Evolutionary conservation across 768 basidiomycete species (phyloP), one percentile per base, ranked within the genome.

Genomic region (Calvatia gigantea): DNA sequence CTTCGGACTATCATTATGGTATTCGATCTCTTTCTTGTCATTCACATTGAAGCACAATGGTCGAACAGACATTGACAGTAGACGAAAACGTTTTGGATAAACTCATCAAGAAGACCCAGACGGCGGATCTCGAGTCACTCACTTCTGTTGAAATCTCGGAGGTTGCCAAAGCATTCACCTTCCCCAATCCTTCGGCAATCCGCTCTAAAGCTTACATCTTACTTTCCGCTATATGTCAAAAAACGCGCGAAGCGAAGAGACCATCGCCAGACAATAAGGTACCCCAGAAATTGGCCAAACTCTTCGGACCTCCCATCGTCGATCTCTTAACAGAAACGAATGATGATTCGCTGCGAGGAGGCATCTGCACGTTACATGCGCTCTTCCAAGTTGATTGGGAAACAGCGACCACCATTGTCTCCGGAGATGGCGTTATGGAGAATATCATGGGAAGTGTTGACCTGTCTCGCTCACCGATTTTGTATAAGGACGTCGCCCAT

Each of bases 351-450:
- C 68, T 84, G 25, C 70, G 86, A 15, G 69, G 73, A 12, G 85
- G 83, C 9, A 69, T 88, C 35, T 78, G 83, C 1, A 86, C 92
- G 66, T 75, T 94, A 46, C 74, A 79, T n/a, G 90, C 89, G 0
- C 73, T 95, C 17, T 91, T 93, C 64, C 90, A 93, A 65, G 83
- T 93, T n/a, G 90, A 92, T 61, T 79, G 84, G 69, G 71, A 78
- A 49, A 73, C 83, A 1, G 92, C 89, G 8, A 74, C 84, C 8
- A 61, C 75, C 21, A 82, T 95, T 51, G 84, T 94, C 54, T 68
- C 72, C 33, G 74, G 77, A 47, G 86, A 90, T 57, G 85, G 83
- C 3, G 67, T 87, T 14, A 61, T 86, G 29, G 84, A 88, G 35
- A 77, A 78, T 42, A 69, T 93, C 49, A 75, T 83, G 64, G 91